These are phyloP conservation scores for Trematosphaeria pertusa DNA, from an alignment of 2,329 filamentous ascomycete species.

Conservation along the genomic window DNA sequence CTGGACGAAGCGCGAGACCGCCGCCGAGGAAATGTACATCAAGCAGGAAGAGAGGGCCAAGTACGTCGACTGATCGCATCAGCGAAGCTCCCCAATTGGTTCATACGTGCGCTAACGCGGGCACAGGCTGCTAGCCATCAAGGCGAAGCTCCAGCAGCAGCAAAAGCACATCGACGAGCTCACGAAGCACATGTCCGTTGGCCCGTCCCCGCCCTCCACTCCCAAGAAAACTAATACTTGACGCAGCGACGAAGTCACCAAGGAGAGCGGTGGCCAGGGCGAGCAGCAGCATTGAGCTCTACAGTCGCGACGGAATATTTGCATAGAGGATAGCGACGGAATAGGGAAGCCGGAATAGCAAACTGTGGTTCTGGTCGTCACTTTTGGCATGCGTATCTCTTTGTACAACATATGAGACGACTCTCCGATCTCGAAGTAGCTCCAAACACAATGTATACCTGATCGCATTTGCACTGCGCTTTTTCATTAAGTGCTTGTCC, in stretches of 20 bases:
- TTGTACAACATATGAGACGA: constrained; percentile 7
- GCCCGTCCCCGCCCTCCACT: constrained; percentile 5
- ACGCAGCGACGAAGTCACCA: constrained; percentile 77
- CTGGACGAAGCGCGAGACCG: constrained; percentile 91
- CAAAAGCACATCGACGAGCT: constrained; percentile 84
- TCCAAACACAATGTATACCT: background rate
- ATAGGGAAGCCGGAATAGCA: background rate
- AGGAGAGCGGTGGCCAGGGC: constrained; percentile 73
- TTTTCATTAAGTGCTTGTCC: background rate
- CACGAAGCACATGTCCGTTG: constrained; percentile 80
- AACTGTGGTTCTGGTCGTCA: constrained; percentile 4
- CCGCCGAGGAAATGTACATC: constrained; percentile 85
- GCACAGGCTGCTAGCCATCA: constrained; percentile 71
- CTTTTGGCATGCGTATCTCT: constrained; percentile 2
- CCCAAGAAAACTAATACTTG: constrained; percentile 20
- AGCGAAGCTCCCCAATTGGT: constrained; percentile 4
- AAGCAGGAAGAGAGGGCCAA: constrained; percentile 88
- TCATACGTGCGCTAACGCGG: too few relatives aligned
- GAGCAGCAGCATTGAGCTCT: constrained; percentile 53
- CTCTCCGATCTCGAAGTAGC: background rate
- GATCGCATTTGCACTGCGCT: background rate
- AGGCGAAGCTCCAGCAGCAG: constrained; percentile 74
- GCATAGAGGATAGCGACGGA: background rate
- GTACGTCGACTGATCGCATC: constrained; percentile 46
- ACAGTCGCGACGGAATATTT: background rate